These are phyloP conservation scores for Iberis pinnata DNA, from an alignment of 345 rosid species.

Conservation along the genomic window DNA sequence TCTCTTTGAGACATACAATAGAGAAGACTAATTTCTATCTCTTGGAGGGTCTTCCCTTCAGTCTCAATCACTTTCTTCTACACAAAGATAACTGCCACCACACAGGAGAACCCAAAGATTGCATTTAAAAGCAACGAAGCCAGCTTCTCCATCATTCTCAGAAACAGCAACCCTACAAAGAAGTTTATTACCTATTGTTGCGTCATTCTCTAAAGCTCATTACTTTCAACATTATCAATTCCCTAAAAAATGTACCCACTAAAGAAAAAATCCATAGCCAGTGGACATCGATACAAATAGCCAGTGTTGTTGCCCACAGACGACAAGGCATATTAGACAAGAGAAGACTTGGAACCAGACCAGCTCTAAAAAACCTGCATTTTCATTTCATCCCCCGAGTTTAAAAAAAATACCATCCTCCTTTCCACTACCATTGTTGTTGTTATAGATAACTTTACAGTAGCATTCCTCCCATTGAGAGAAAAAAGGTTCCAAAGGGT, in stretches of 20 bases:
- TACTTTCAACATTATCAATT: neutral
- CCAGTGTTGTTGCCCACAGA: slow-evolving; percentile 84
- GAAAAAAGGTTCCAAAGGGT: slow-evolving; percentile 45
- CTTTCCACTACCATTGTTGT: slow-evolving; percentile 7
- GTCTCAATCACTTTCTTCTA: slow-evolving; percentile 77
- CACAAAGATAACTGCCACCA: slow-evolving; percentile 60
- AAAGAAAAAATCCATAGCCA: slow-evolving; percentile 55
- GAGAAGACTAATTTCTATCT: slow-evolving; percentile 50
- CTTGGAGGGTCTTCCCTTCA: slow-evolving; percentile 87
- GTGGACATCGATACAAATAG: slow-evolving; percentile 82
- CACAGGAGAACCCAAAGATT: slow-evolving; percentile 61
- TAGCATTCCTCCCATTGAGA: slow-evolving; percentile 87
- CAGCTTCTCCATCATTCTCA: slow-evolving; percentile 69
- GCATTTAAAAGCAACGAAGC: slow-evolving; percentile 61
- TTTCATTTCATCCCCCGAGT: slow-evolving; percentile 9
- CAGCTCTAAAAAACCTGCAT: slow-evolving; percentile 92
- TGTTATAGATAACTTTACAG: slow-evolving; percentile 48
- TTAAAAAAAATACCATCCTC: neutral
- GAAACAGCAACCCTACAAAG: slow-evolving; percentile 76
- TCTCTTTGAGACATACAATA: no score
- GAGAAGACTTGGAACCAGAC: slow-evolving; percentile 86
- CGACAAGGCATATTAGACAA: slow-evolving; percentile 82
- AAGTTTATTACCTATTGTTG: slow-evolving; percentile 91
- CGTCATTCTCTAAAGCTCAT: slow-evolving; percentile 3
- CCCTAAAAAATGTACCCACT: neutral